phyloP scores from a whole-genome alignment of 2,329 filamentous ascomycete genomes.

The Sporothrix dimorphospora region DNA sequence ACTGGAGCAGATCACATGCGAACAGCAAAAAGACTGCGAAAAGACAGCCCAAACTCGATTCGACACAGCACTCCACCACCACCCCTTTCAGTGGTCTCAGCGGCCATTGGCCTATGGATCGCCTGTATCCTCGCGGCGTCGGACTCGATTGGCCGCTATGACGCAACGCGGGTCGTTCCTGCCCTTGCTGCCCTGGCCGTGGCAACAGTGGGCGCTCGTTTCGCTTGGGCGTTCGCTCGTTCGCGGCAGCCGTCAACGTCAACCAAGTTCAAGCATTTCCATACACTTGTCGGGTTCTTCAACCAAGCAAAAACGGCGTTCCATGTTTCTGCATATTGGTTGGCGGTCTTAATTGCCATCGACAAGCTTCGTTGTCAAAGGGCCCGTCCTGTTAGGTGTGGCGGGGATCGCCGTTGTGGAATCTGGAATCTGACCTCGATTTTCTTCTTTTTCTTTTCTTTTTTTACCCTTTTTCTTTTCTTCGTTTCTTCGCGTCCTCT shows the following conservation, averaged over 20 bases:
- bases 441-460: background rate
- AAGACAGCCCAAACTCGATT: too few relatives aligned
- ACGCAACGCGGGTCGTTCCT: conserved; percentile 8
- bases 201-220: background rate
- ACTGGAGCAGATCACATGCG: conserved; percentile 19
- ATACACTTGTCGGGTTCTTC: background rate
- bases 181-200: background rate
- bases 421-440: background rate
- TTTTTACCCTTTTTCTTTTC: background rate
- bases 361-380: conserved; percentile 16
- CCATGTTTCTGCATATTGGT: conserved; percentile 5
- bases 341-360: background rate
- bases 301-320: background rate
- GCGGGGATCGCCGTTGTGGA: conserved; percentile 2
- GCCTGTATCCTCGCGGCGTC: background rate
- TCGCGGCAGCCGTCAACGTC: background rate
- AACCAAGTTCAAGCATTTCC: background rate
- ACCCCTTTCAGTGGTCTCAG: background rate
- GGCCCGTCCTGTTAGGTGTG: background rate
- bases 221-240: too few relatives aligned
- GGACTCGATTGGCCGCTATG: conserved; percentile 12
- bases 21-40: background rate
- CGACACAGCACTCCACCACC: background rate
- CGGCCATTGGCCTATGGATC: background rate
- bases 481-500: background rate